Percentiles rank a stretch among this genome's conserved stretches.
Conservation (phyloP, 805 yeast genomes). For the Kuraishia piskuri region DNA sequence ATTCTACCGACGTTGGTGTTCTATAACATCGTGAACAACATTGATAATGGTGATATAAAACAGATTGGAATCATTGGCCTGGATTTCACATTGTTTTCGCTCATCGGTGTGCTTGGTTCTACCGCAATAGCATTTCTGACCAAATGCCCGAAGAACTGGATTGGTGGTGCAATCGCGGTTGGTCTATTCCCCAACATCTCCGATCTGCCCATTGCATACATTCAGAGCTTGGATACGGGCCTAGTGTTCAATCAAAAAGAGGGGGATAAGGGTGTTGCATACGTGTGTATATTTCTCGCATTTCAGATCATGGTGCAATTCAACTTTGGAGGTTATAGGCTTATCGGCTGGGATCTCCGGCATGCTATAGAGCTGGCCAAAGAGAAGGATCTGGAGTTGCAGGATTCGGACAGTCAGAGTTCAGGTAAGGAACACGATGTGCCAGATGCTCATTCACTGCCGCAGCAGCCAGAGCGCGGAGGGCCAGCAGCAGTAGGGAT, state of each 20-base stretch:
- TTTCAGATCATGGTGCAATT: slow-evolving; percentile 61
- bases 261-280: slow-evolving; percentile 74
- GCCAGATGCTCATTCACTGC: neutral
- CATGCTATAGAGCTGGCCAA: slow-evolving; percentile 15
- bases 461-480: neutral
- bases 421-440: neutral
- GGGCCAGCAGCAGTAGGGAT: neutral
- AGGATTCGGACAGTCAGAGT: slow-evolving; percentile 5
- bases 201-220: slow-evolving; percentile 79
- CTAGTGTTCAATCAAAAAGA: slow-evolving; percentile 47
- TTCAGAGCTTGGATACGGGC: slow-evolving; percentile 63
- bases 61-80: slow-evolving; percentile 58
- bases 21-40: slow-evolving; percentile 58
- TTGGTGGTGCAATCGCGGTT: slow-evolving; percentile 65
- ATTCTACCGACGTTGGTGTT: slow-evolving; percentile 72
- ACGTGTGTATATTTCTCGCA: slow-evolving; percentile 68
- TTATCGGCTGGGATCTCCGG: slow-evolving; percentile 65
- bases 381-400: slow-evolving; percentile 6
- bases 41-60: slow-evolving; percentile 61
- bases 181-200: slow-evolving; percentile 74
- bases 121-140: slow-evolving; percentile 34
- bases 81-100: slow-evolving; percentile 34
- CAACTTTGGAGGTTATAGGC: slow-evolving; percentile 65
- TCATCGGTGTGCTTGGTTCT: slow-evolving; percentile 35
- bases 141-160: slow-evolving; percentile 64